These are phyloP conservation scores for Trichophyton verrucosum DNA, from an alignment of 2,329 filamentous ascomycete species.

Conservation along the genomic window DNA sequence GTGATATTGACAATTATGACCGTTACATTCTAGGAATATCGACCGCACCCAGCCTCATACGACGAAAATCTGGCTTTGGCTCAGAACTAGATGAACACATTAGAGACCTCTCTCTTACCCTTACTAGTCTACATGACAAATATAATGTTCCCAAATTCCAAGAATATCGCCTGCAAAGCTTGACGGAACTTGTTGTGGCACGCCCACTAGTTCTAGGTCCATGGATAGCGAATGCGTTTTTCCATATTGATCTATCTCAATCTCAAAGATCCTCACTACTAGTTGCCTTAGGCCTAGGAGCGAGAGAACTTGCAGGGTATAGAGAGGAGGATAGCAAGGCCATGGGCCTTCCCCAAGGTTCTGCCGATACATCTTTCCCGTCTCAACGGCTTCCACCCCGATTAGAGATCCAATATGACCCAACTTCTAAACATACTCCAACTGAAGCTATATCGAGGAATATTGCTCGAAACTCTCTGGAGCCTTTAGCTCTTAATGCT, in stretches of 20 bases:
- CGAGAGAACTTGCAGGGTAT: constrained; percentile 72
- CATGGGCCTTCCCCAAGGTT: constrained; percentile 22
- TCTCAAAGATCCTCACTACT: constrained; percentile 72
- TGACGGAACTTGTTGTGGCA: constrained; percentile 69
- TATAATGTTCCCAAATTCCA: constrained; percentile 70
- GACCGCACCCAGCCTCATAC: constrained; percentile 67
- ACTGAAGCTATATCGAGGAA: constrained; percentile 56
- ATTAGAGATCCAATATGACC: constrained; percentile 58
- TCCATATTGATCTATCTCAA: constrained; percentile 83
- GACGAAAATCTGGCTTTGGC: constrained; percentile 78
- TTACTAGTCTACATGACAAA: constrained; percentile 74
- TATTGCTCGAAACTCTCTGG: constrained; percentile 61
- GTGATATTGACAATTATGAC: constrained; percentile 73
- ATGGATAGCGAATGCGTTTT: constrained; percentile 76
- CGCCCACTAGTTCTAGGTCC: constrained; percentile 65
- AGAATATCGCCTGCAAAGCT: constrained; percentile 60
- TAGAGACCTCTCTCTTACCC: constrained; percentile 61
- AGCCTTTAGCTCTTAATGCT: constrained; percentile 67
- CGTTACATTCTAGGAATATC: constrained; percentile 66
- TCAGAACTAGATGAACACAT: constrained; percentile 76
- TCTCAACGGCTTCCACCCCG: constrained; percentile 65
- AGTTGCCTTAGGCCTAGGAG: constrained; percentile 66
- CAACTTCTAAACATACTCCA: constrained; percentile 28
- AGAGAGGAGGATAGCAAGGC: constrained; percentile 41
- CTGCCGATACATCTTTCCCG: constrained; percentile 50